phyloP scores from a whole-genome alignment of 1,284 basidiomycete species.

The Sanghuangporus weigelae region DNA sequence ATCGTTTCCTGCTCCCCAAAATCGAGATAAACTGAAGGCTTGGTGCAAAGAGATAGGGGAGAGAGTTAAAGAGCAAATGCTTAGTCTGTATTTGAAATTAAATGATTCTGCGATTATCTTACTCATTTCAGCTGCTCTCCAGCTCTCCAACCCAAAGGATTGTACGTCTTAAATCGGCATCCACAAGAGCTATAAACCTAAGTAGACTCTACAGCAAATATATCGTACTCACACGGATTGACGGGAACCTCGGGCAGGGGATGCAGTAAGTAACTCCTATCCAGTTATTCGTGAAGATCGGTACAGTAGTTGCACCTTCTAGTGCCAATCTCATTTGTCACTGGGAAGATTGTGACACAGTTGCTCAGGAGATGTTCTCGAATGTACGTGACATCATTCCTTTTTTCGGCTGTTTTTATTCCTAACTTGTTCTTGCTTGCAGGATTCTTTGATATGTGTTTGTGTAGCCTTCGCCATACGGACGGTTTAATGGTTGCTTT shows the following conservation, averaged over 20 bases:
- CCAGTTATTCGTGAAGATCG: constrained; percentile 4
- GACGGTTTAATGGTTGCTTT: constrained; percentile 31
- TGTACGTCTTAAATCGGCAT: constrained; percentile 46
- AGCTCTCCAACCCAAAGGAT: constrained; percentile 73
- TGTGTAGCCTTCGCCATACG: constrained; percentile 69
- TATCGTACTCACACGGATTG: constrained; percentile 75
- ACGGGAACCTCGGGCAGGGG: constrained; percentile 75
- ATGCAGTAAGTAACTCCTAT: constrained; percentile 50
- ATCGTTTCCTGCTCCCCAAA: constrained; percentile 61
- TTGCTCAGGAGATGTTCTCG: constrained; percentile 63
- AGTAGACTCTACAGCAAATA: constrained; percentile 54
- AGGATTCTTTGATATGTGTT: constrained; percentile 73
- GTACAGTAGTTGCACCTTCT: not conserved
- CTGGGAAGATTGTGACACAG: constrained; percentile 69
- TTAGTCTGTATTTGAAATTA: constrained; percentile 33
- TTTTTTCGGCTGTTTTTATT: constrained; percentile 13
- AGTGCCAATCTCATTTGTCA: constrained; percentile 66
- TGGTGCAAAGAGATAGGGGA: constrained; percentile 82
- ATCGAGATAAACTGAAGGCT: constrained; percentile 59
- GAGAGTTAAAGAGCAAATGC: constrained; percentile 75
- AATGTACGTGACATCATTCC: constrained; percentile 43
- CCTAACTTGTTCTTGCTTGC: constrained; percentile 18
- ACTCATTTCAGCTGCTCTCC: constrained; percentile 13
- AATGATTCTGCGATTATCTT: not conserved
- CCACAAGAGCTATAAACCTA: not conserved